A percentile compares a stretch with the other conserved stretches of the same genome.
Conservation (phyloP, 257 asterid genomes). For the Nicotiana paniculata region DNA sequence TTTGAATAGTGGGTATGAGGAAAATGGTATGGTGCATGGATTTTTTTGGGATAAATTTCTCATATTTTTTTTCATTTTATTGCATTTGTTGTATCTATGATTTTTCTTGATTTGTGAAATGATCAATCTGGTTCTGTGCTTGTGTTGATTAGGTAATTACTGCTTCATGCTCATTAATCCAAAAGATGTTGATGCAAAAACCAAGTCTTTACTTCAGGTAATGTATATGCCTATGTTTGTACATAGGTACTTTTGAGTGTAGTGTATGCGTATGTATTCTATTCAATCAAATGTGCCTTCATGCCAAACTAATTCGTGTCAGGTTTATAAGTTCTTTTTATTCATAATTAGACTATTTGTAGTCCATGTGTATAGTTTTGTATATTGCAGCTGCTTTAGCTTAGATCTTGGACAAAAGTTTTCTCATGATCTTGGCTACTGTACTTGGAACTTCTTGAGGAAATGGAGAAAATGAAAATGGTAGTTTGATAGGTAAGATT, state of each 20-base stretch:
- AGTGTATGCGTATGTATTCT: not conserved
- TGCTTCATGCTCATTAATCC: slow-evolving; percentile 66
- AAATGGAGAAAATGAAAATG: not conserved
- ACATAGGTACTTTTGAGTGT: not conserved
- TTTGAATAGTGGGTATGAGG: slow-evolving; percentile 16
- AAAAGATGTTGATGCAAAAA: slow-evolving; percentile 38
- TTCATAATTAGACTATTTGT: not conserved
- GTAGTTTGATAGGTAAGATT: not conserved
- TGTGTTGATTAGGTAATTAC: slow-evolving; percentile 33
- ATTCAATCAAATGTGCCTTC: not conserved
- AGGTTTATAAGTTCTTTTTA: too few relatives aligned
- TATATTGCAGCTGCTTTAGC: not conserved
- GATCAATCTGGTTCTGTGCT: not conserved
- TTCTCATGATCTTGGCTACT: not conserved
- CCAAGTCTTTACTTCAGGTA: slow-evolving; percentile 65
- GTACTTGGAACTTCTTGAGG: not conserved
- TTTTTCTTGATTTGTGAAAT: not conserved
- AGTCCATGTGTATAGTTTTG: not conserved
- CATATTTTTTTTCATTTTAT: not conserved
- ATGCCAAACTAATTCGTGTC: not conserved
- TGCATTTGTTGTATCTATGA: not conserved
- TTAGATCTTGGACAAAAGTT: not conserved
- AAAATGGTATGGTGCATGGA: slow-evolving; percentile 29
- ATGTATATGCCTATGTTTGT: not conserved
- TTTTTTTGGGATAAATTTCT: not conserved